Conservation (phyloP, 2,329 filamentous ascomycete species). For the Massarina eburnea region DNA sequence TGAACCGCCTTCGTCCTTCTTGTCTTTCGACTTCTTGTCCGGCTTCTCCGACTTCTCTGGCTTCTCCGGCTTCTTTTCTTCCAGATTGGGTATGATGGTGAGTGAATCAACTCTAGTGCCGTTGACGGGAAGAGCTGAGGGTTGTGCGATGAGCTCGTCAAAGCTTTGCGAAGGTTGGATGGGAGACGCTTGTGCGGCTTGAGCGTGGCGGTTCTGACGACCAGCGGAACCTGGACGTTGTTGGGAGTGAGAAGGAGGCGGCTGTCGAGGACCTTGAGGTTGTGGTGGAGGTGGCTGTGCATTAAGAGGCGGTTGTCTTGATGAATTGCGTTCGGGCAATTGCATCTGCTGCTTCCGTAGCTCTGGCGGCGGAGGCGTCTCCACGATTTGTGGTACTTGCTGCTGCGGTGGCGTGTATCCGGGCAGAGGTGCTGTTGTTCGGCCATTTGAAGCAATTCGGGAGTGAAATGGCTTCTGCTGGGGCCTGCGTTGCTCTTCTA, state of each 20-base stretch:
- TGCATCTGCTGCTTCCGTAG: constrained; percentile 34
- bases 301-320: constrained; percentile 41
- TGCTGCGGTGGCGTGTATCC: constrained; percentile 42
- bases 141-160: constrained; percentile 66
- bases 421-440: constrained; percentile 56
- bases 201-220: constrained; percentile 32
- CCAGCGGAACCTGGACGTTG: constrained; percentile 23
- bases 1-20: constrained; percentile 65
- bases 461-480: constrained; percentile 57
- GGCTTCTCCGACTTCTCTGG: too few species aligned
- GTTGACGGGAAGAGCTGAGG: constrained; percentile 70
- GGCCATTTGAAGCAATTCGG: constrained; percentile 57
- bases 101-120: constrained; percentile 73
- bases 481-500: constrained; percentile 37
- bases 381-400: constrained; percentile 61
- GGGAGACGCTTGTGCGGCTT: constrained; percentile 36
- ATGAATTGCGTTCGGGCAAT: constrained; percentile 56
- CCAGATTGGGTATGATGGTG: constrained; percentile 78
- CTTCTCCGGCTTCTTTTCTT: constrained; percentile 70
- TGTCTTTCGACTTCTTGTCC: constrained; percentile 72
- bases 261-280: constrained; percentile 12
- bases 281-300: constrained; percentile 9
- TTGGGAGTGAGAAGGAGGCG: constrained; percentile 17
- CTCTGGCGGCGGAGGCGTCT: constrained; percentile 57
- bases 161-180: constrained; percentile 53